phyloP scores from a whole-genome alignment of 257 asterid species.

The Penstemon barbatus region DNA sequence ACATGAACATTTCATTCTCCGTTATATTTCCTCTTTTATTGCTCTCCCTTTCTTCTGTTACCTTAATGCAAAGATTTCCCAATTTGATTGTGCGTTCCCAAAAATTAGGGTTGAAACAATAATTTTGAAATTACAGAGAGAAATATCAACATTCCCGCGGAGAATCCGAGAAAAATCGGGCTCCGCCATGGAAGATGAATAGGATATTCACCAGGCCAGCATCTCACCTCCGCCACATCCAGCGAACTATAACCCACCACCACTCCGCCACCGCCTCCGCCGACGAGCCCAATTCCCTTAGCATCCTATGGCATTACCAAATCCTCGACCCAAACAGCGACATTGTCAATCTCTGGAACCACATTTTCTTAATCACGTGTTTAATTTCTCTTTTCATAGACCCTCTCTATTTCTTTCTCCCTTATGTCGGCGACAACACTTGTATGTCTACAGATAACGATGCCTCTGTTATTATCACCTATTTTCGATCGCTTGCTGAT shows the following conservation, averaged over 20 bases:
- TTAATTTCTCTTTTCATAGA: slow-evolving; percentile 75
- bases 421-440: too few species aligned
- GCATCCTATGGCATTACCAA: slow-evolving; percentile 69
- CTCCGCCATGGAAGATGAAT: slow-evolving; percentile 99
- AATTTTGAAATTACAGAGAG: too few species aligned
- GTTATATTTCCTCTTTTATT: too few species aligned
- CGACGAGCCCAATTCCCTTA: slow-evolving; percentile 29
- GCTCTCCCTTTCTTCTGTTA: too few species aligned
- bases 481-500: slow-evolving; percentile 56
- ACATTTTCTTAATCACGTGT: slow-evolving; percentile 56
- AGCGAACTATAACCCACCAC: slow-evolving; percentile 49
- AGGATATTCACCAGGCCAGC: slow-evolving; percentile 73
- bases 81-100: too few species aligned
- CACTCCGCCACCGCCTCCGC: slow-evolving; percentile 2
- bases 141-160: slow-evolving; percentile 25
- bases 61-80: too few species aligned
- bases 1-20: too few species aligned
- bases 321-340: slow-evolving; percentile 90
- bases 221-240: slow-evolving; percentile 77
- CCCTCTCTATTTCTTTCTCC: slow-evolving; percentile 49
- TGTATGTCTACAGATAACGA: too few species aligned
- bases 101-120: too few species aligned
- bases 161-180: slow-evolving; percentile 52
- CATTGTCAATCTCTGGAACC: slow-evolving; percentile 85
- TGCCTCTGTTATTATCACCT: too few species aligned